phyloP scores from a whole-genome alignment of 768 basidiomycete species.

The Rhizopogon salebrosus region DNA sequence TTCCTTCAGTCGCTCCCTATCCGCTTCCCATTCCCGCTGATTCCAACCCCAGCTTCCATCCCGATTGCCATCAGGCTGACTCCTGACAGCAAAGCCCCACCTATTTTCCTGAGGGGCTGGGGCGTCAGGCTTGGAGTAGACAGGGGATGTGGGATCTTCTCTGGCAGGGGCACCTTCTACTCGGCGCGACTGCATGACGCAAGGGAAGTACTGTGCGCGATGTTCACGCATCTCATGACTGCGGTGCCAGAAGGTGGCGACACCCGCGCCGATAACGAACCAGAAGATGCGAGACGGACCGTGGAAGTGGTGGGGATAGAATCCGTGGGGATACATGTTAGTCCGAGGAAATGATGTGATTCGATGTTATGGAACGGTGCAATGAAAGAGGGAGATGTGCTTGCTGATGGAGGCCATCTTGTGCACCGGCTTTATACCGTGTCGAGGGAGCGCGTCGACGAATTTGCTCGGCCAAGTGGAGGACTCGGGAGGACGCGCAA shows the following conservation, averaged over 20 bases:
- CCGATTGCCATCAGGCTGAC: constrained; percentile 3
- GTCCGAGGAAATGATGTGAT: neutral
- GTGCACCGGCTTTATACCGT: constrained; percentile 10
- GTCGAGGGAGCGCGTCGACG: constrained; percentile 12
- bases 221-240: constrained; percentile 39
- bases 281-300: constrained; percentile 60
- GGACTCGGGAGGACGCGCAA: neutral
- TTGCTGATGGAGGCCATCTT: neutral
- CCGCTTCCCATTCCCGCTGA: constrained; percentile 38
- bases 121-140: constrained; percentile 11
- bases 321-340: constrained; percentile 19
- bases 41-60: constrained; percentile 16
- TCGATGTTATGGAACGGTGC: neutral
- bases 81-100: constrained; percentile 5
- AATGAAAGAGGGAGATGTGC: neutral
- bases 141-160: constrained; percentile 5
- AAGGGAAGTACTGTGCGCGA: constrained; percentile 25
- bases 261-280: constrained; percentile 58
- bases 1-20: constrained; percentile 40
- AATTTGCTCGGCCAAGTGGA: constrained; percentile 16
- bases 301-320: constrained; percentile 22
- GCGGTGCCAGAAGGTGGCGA: constrained; percentile 33
- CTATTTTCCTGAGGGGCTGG: constrained; percentile 5
- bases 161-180: constrained; percentile 10
- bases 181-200: constrained; percentile 20